These are phyloP conservation scores for Nitzschia sp. DNA, from an alignment of 108 stramenopile genomes.

Conservation along the genomic window DNA sequence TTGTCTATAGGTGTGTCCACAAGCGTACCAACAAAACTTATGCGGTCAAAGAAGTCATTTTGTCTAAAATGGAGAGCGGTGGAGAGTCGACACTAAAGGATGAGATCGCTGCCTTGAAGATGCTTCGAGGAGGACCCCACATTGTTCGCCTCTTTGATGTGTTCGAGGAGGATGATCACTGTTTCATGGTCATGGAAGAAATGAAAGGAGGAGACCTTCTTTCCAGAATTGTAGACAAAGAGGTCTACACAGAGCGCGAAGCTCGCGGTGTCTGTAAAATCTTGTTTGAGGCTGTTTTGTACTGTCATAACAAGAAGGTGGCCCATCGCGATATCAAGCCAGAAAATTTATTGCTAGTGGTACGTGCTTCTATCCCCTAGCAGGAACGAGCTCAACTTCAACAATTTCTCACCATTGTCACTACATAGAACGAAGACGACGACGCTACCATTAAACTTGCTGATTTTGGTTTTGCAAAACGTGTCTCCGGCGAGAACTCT, in stretches of 20 bases:
- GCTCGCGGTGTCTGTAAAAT: constrained; percentile 83
- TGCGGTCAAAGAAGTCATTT: constrained; percentile 63
- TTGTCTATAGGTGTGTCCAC: constrained; percentile 58
- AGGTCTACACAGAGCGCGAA: constrained; percentile 87
- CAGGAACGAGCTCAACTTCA: neutral
- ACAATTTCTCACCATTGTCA: constrained; percentile 23
- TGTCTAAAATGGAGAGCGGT: constrained; percentile 44
- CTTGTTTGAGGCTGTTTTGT: constrained; percentile 77
- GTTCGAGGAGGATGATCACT: constrained; percentile 54
- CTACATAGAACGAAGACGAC: constrained; percentile 48
- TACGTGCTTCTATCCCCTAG: constrained; percentile 16
- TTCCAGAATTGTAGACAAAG: constrained; percentile 89
- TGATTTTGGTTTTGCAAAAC: constrained; percentile 97
- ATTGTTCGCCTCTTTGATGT: constrained; percentile 74
- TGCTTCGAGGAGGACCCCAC: constrained; percentile 63
- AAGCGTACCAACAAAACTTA: constrained; percentile 43
- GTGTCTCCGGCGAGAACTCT: constrained; percentile 52
- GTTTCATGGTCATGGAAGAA: constrained; percentile 73
- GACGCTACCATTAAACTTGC: constrained; percentile 91
- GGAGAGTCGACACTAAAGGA: constrained; percentile 50
- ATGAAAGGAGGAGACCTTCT: constrained; percentile 87
- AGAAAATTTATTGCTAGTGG: constrained; percentile 84
- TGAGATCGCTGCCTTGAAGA: constrained; percentile 62
- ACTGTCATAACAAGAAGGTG: constrained; percentile 66
- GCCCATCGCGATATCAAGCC: constrained; percentile 87